Evolutionary conservation across 1,139 yeast genomes (phyloP).

Genomic region (Kodamaea alishanica): DNA sequence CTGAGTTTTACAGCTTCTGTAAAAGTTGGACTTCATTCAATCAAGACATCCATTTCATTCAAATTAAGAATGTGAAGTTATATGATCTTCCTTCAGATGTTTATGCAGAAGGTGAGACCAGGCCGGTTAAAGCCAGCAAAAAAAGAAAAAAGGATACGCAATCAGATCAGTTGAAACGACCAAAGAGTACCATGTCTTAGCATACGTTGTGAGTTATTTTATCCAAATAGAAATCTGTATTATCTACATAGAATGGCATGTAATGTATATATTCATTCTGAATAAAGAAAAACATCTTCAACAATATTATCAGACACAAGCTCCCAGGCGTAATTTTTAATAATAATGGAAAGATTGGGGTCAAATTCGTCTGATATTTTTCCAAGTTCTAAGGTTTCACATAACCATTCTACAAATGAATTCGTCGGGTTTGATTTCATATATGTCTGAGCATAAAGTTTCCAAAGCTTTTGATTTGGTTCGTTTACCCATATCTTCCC

Average conservation of each 20-base stretch:
- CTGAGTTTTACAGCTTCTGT: slow-evolving; percentile 80
- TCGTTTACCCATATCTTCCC: slow-evolving; percentile 31
- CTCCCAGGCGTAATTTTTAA: too few relatives aligned
- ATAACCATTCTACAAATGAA: slow-evolving; percentile 23
- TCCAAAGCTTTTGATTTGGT: slow-evolving; percentile 25
- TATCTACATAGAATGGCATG: too few relatives aligned
- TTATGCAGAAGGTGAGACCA: slow-evolving; percentile 69
- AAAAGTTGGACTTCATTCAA: slow-evolving; percentile 68
- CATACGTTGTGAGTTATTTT: too few relatives aligned
- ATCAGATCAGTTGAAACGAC: slow-evolving; percentile 15
- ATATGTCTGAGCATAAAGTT: slow-evolving; percentile 29
- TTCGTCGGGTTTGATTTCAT: slow-evolving; percentile 14
- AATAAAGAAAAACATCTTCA: slow-evolving; percentile 8
- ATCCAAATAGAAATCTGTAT: too few relatives aligned
- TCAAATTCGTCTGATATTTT: too few relatives aligned
- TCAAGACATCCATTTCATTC: slow-evolving; percentile 55
- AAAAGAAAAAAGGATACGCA: slow-evolving; percentile 17
- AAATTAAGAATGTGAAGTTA: slow-evolving; percentile 73
- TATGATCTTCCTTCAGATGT: slow-evolving; percentile 88
- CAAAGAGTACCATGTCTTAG: too few relatives aligned
- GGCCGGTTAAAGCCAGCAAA: slow-evolving; percentile 59
- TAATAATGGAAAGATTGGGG: too few relatives aligned
- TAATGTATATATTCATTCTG: too few relatives aligned
- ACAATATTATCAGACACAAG: too few relatives aligned
- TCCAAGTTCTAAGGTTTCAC: slow-evolving; percentile 1